A percentile compares a stretch with the other conserved stretches of the same genome.
phyloP scores from a whole-genome alignment of 148 eudicot genomes.

The Silene uniflora region DNA sequence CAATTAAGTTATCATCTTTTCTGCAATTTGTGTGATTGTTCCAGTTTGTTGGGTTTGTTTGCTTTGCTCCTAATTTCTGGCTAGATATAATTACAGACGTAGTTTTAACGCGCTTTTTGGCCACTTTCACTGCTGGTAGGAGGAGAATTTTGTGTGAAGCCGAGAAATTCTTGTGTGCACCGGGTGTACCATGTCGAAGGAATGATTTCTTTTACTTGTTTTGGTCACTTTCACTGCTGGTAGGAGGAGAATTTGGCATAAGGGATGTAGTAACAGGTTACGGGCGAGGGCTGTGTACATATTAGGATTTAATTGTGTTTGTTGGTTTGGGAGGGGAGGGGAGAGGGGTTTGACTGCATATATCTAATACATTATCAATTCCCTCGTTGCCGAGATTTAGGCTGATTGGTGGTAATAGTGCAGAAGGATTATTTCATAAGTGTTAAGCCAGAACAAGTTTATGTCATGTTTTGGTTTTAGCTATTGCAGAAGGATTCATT shows the following conservation, averaged over 20 bases:
- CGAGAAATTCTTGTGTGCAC: too few relatives aligned
- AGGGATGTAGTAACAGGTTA: too few relatives aligned
- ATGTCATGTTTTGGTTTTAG: too few relatives aligned
- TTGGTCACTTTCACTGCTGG: not conserved
- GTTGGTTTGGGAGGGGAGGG: too few relatives aligned
- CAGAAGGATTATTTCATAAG: not conserved
- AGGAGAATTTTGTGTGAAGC: not conserved
- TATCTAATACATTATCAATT: not conserved
- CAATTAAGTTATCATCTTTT: constrained; percentile 6
- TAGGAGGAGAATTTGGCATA: too few relatives aligned
- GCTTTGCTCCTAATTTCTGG: not conserved
- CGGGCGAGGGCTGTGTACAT: too few relatives aligned
- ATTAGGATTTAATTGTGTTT: too few relatives aligned
- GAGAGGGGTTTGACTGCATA: not conserved
- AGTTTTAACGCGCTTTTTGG: not conserved
- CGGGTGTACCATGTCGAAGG: too few relatives aligned
- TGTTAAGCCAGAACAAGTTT: not conserved
- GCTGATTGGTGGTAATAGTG: not conserved
- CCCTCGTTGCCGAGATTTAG: too few relatives aligned
- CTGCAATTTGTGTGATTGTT: not conserved
- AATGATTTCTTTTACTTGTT: not conserved
- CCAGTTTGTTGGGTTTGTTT: not conserved
- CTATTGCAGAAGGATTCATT: too few relatives aligned
- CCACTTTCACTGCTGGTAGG: too few relatives aligned
- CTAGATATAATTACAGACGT: not conserved